A percentile compares a stretch with the other conserved stretches of the same genome.
These are phyloP conservation scores for Pleurotus tuoliensis DNA, from an alignment of 768 basidiomycete genomes.

Conservation along the genomic window DNA sequence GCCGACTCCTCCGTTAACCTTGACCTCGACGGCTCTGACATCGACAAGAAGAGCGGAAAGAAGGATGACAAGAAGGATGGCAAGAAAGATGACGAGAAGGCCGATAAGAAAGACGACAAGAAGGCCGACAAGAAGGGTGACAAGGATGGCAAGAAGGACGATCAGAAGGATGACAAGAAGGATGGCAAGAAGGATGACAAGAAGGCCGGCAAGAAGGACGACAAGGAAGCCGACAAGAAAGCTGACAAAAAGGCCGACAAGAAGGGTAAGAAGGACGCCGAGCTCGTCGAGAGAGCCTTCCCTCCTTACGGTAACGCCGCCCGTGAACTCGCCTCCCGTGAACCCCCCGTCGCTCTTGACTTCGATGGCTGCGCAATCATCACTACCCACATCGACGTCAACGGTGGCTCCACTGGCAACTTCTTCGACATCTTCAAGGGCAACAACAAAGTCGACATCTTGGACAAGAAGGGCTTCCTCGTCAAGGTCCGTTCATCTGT, in stretches of 20 bases:
- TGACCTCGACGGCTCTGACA: not conserved
- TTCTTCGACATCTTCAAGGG: conserved; percentile 7
- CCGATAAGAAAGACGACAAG: not conserved
- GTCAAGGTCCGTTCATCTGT: not conserved
- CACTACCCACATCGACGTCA: conserved; percentile 2
- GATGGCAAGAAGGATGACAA: not conserved
- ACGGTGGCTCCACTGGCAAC: conserved; percentile 1
- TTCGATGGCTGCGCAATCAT: conserved; percentile 4
- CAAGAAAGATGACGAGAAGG: not conserved
- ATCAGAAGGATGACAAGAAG: not conserved
- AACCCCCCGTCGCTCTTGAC: not conserved
- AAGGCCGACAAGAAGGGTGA: not conserved
- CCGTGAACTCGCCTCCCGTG: not conserved
- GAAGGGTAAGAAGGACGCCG: conserved; percentile 3
- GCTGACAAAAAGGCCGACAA: not conserved
- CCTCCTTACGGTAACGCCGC: not conserved
- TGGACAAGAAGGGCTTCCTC: conserved; percentile 2
- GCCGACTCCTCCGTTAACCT: conserved; percentile 1
- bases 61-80: not conserved
- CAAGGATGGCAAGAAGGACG: not conserved
- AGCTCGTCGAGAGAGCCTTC: not conserved
- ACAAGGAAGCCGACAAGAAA: not conserved
- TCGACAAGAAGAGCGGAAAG: not conserved
- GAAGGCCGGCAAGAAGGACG: not conserved
- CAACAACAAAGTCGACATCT: conserved; percentile 1